These are phyloP conservation scores for Multifurca ochricompacta DNA, from an alignment of 768 basidiomycete genomes.

Conservation along the genomic window DNA sequence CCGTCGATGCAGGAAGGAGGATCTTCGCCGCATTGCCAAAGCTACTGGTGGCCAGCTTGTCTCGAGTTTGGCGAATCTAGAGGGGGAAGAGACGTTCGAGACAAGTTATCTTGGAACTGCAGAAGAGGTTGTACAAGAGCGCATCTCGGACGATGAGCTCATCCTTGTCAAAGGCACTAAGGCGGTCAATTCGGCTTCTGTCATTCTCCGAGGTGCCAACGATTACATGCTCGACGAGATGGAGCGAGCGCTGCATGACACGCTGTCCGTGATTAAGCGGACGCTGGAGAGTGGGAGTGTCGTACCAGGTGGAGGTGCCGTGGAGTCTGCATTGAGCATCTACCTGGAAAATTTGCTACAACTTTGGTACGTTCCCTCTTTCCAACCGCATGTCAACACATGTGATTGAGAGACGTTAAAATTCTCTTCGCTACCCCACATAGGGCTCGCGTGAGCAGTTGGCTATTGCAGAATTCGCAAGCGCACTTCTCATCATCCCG, in stretches of 20 bases:
- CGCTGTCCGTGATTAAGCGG: conserved; percentile 90
- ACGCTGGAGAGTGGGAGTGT: conserved; percentile 94
- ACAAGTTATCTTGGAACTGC: conserved; percentile 83
- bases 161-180: conserved; percentile 98
- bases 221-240: conserved; percentile 99
- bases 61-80: conserved; percentile 88
- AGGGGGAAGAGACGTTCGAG: conserved; percentile 97
- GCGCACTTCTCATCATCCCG: conserved; percentile 86
- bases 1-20: conserved; percentile 94
- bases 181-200: conserved; percentile 86
- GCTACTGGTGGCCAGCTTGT: conserved; percentile 94
- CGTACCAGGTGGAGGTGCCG: conserved; percentile 95
- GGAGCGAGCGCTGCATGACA: conserved; percentile 95
- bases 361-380: conserved; percentile 66
- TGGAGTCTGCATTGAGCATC: conserved; percentile 93
- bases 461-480: conserved; percentile 98
- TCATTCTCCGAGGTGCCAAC: conserved; percentile 93
- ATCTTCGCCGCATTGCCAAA: conserved; percentile 92
- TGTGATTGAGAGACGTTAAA: not conserved
- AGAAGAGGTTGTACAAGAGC: conserved; percentile 94
- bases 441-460: conserved; percentile 98
- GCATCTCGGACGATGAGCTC: conserved; percentile 97
- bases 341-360: conserved; percentile 99
- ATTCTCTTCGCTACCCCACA: not conserved
- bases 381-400: not conserved